phyloP scores from a whole-genome alignment of 225 moss, liverwort and hornwort genomes.

The Sphagnum contortum region DNA sequence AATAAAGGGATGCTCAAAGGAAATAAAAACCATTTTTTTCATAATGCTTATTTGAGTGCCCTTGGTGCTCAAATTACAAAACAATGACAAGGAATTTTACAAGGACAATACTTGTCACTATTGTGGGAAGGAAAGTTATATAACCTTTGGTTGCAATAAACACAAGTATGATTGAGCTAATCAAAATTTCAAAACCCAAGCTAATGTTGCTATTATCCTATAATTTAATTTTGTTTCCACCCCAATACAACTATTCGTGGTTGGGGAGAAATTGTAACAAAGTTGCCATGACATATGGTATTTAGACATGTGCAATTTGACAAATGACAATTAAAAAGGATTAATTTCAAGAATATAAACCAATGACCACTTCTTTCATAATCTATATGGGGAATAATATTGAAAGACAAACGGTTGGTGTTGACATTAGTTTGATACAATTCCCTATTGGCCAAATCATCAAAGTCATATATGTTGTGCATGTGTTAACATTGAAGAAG shows the following conservation, averaged over 20 bases:
- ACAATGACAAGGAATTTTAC: no score
- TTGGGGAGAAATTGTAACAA: not conserved
- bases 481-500: no score
- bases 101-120: no score
- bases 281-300: not conserved
- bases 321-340: not conserved
- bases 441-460: no score
- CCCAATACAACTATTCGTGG: not conserved
- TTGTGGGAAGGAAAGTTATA: no score
- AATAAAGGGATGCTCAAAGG: not conserved
- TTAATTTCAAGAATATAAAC: not conserved
- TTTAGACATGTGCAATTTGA: not conserved
- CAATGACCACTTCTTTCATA: not conserved
- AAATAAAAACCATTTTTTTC: not conserved
- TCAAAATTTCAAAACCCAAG: no score
- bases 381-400: not conserved
- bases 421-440: no score
- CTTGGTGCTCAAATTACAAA: no score
- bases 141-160: no score
- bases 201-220: not conserved
- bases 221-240: not conserved
- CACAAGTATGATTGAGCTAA: no score
- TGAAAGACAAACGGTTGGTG: not conserved
- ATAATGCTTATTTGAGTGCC: no score
- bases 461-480: no score